Evolutionary conservation across 495 filamentous ascomycete species (phyloP), one percentile per base, ranked within the genome.

Genomic region (Penicillium samsonianum): DNA sequence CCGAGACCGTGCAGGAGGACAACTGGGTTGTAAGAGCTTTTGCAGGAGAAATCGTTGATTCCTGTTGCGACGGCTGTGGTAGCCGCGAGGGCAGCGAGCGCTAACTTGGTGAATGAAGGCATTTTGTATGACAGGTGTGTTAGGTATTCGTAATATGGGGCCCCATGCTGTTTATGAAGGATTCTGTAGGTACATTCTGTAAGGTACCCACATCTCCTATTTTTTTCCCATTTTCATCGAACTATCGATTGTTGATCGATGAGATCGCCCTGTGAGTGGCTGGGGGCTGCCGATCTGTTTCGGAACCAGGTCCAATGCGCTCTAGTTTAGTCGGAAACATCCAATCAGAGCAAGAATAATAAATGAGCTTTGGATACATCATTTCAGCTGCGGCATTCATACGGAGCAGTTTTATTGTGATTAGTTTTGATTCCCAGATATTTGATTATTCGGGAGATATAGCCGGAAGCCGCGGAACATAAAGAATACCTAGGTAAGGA

Each of bases 1-100:
- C 77, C 77, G 4, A 84, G 74, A 7, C 80, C 80, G 64, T 84
- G 81, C 2, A 84, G 75, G 50, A 80, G 61, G 16, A 84, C 63
- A 26, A 84, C 68, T 4, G 81, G 81, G 58, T 81, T 81, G 23
- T 49, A 56, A 47, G 65, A 63, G 63, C 65, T 68, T 30, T 60
- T 58, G 64, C 76, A 78, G 63, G 67, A 56, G 63, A 71, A 78
- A 55, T 78, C 72, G 59, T 78, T 78, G 60, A 70, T 69, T 19
- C 47, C 60, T 37, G 58, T 44, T 5, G 65, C 71, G 25, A 60
- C 23, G 25, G 57, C 64, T 14, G 66, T 44, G 16, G 67, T 46
- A 28, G 59, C 57, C 23, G 58, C 42, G 9, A 72, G 57, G 47
- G 45, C 42, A 8, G 64, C 50, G 42, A 53, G 41, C 12, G 61